Percentiles rank a stretch among this genome's conserved stretches.
These are phyloP conservation scores for Neostapfia colusana DNA, from an alignment of 176 grass and related monocot genomes.

Conservation along the genomic window DNA sequence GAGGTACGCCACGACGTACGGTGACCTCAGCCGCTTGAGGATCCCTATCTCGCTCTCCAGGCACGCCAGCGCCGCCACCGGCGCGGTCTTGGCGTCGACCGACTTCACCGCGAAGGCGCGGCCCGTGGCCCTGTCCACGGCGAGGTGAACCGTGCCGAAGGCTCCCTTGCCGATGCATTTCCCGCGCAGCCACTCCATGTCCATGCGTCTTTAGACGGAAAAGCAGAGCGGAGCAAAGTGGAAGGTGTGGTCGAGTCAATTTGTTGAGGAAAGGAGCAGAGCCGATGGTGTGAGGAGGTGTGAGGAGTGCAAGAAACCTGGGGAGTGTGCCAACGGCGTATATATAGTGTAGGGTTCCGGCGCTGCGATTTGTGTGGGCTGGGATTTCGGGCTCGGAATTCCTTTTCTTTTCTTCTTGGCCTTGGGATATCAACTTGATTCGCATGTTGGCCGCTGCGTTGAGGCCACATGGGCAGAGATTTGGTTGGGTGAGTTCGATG, in stretches of 20 bases:
- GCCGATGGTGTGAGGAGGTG: slow-evolving; percentile 36
- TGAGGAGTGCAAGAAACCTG: slow-evolving; percentile 37
- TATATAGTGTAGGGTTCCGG: slow-evolving; percentile 47
- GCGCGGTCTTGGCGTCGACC: slow-evolving; percentile 31
- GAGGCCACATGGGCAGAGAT: slow-evolving; percentile 36
- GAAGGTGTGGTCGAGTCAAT: not conserved
- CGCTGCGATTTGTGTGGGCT: slow-evolving; percentile 42
- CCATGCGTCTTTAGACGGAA: slow-evolving; percentile 13
- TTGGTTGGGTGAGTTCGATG: slow-evolving; percentile 15
- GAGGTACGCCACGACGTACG: slow-evolving; percentile 72
- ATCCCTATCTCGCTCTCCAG: slow-evolving; percentile 86
- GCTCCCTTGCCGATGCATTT: slow-evolving; percentile 75
- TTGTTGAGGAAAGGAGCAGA: not conserved
- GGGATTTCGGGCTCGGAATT: slow-evolving; percentile 7
- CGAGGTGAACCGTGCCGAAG: slow-evolving; percentile 72
- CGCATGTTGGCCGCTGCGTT: slow-evolving; percentile 39
- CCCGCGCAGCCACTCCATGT: slow-evolving; percentile 63
- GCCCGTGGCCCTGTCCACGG: slow-evolving; percentile 48
- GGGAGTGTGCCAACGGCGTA: slow-evolving; percentile 29
- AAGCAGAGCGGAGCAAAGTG: slow-evolving; percentile 10
- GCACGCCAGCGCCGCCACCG: slow-evolving; percentile 42
- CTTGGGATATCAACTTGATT: slow-evolving; percentile 20
- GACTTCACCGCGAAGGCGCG: slow-evolving; percentile 82
- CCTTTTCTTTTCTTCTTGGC: not conserved
- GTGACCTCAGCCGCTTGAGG: slow-evolving; percentile 58